Conservation (phyloP, 192 early-diverging fungal species). For the Diversispora epigaea region DNA sequence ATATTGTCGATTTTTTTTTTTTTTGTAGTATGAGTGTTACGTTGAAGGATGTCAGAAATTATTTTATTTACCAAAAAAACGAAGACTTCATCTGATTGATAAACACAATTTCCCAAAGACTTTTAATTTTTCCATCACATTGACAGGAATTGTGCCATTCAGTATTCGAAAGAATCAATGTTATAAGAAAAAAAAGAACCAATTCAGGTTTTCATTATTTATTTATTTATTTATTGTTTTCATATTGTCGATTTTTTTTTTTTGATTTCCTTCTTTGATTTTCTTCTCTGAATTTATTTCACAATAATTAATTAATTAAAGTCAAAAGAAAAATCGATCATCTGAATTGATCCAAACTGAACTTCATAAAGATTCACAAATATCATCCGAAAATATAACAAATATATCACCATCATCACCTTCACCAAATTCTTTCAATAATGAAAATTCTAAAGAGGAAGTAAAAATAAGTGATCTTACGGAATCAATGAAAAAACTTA, state of each 20-base stretch:
- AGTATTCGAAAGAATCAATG: background rate
- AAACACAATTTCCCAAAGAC: conserved; percentile 52
- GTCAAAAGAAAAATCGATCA: too few species aligned
- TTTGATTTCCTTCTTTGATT: too few species aligned
- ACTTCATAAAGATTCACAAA: too few species aligned
- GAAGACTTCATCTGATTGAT: conserved; percentile 52
- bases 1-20: background rate
- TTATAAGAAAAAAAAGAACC: conserved; percentile 7
- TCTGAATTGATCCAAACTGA: too few species aligned
- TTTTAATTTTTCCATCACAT: conserved; percentile 51
- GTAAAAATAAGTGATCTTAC: background rate
- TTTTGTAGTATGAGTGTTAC: conserved; percentile 50
- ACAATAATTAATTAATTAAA: background rate
- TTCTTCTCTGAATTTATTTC: background rate
- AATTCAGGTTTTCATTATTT: background rate
- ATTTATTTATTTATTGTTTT: background rate
- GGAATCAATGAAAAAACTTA: conserved; percentile 15
- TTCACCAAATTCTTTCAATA: background rate
- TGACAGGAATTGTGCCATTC: conserved; percentile 42
- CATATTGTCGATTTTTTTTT: background rate
- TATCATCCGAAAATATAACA: background rate
- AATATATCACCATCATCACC: background rate
- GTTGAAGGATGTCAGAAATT: conserved; percentile 49
- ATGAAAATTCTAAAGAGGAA: background rate
- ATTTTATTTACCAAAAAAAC: conserved; percentile 40